Evolutionary conservation across 805 yeast species (phyloP), one percentile per base, ranked within the genome.

Genomic region (Lipomyces yamadae): DNA sequence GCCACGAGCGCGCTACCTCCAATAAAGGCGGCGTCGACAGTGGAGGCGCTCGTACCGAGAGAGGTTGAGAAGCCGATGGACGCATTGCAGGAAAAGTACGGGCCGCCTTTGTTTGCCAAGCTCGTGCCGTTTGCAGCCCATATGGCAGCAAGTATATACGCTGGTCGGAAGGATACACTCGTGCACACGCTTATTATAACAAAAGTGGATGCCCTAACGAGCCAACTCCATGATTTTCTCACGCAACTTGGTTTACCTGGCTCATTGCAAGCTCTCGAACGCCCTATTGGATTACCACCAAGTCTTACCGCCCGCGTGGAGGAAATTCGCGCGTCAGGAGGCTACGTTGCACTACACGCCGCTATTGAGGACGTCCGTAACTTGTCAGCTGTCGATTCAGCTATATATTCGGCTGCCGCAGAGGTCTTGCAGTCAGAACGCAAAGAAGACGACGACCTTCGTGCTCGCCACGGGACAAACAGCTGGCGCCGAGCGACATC

Each of bases 51-150:
- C 53, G 78, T 78, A 2, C 77, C 85, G 0, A 75, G 73, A 2
- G 81, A 80, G 4, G 74, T 85, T 0, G 67, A 72, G 2, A 72
- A 71, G 0, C 81, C 83, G 3, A 62, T 74, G 15, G 72, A 72
- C 15, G 65, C 76, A 0, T 53, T 78, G 2, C 58, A 55, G 7
- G 24, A 67, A 69, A 0, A 70, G 71, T 63, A 57, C 34, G 62
- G 71, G 52, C 52, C 62, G 39, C 73, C 78, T 3, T 72, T 88
- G n/a, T 88, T 92, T 71, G 77, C 78, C n/a, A 84, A 84, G 29
- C 76, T 92, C 2, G 74, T 92, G 1, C 97, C 98, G 0, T 84
- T 84, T 70, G 76, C 82, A 2, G 84, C 91, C 1, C 83, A 90
- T 54, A 90, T 88, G 71, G 82, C 86, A 2, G 86, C 91, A 0